phyloP scores from a whole-genome alignment of 805 yeast species.

The Kodamaea restingae region DNA sequence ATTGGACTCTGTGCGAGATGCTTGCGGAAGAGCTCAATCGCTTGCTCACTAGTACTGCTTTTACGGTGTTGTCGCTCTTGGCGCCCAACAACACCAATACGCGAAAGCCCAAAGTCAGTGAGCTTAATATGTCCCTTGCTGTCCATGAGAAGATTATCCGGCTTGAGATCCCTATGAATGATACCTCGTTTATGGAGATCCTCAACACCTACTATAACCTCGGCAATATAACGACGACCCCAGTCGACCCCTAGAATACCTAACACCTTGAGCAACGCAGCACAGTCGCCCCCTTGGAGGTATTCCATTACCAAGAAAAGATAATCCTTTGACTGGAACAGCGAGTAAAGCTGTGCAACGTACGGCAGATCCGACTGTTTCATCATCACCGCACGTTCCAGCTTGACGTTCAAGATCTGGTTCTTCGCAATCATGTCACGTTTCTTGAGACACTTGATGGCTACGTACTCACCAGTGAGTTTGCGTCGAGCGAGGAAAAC shows the following conservation, averaged over 20 bases:
- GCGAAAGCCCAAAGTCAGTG: slow-evolving; percentile 91
- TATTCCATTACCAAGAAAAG: slow-evolving; percentile 95
- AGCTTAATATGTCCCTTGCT: slow-evolving; percentile 82
- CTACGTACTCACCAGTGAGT: slow-evolving; percentile 90
- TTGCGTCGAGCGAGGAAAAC: slow-evolving; percentile 83
- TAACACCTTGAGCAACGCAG: slow-evolving; percentile 75
- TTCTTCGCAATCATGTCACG: slow-evolving; percentile 96
- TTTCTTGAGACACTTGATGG: slow-evolving; percentile 86
- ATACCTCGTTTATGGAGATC: slow-evolving; percentile 87
- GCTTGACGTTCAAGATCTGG: slow-evolving; percentile 89
- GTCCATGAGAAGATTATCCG: slow-evolving; percentile 88
- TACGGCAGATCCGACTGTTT: slow-evolving; percentile 89
- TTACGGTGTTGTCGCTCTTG: slow-evolving; percentile 45
- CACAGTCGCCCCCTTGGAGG: slow-evolving; percentile 92
- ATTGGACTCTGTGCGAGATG: slow-evolving; percentile 23
- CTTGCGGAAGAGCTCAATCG: slow-evolving; percentile 37
- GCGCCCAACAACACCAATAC: slow-evolving; percentile 84
- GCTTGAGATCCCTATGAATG: slow-evolving; percentile 92
- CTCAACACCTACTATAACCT: slow-evolving; percentile 83
- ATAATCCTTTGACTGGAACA: slow-evolving; percentile 85
- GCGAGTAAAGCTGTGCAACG: slow-evolving; percentile 83
- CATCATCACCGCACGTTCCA: slow-evolving; percentile 98
- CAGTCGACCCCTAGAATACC: slow-evolving; percentile 84
- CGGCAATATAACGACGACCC: slow-evolving; percentile 83
- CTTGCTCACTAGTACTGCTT: slow-evolving; percentile 41